These are phyloP conservation scores for Lepidopterella palustris DNA, from an alignment of 495 filamentous ascomycete species.

Conservation along the genomic window DNA sequence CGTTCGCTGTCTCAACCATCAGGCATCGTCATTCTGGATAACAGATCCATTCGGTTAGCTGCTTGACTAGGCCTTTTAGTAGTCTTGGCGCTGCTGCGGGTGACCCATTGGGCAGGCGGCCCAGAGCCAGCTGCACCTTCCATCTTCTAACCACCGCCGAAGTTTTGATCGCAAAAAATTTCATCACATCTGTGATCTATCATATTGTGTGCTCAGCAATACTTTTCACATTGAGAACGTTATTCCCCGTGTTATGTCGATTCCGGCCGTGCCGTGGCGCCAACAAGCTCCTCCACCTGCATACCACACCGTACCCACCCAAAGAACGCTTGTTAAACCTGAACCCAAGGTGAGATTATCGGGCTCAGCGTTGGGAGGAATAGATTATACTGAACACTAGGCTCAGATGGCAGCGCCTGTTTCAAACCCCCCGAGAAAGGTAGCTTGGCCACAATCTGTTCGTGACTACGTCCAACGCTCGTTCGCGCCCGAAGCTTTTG, in stretches of 20 bases:
- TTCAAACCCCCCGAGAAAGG: constrained; percentile 43
- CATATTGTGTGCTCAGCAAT: background rate
- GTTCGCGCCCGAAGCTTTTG: constrained; percentile 64
- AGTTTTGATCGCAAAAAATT: no score
- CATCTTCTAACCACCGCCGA: no score
- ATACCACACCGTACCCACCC: constrained; percentile 46
- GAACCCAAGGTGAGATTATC: constrained; percentile 5
- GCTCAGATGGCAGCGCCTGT: constrained; percentile 19
- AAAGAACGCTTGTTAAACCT: constrained; percentile 36
- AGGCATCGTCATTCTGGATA: background rate
- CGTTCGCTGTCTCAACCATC: background rate
- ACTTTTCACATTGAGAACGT: background rate
- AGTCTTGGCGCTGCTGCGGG: no score
- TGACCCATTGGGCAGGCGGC: no score
- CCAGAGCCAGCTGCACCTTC: no score
- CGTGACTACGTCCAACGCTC: constrained; percentile 77
- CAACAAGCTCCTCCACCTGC: constrained; percentile 28
- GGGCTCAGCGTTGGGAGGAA: background rate
- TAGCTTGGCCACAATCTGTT: constrained; percentile 69
- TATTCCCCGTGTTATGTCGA: background rate
- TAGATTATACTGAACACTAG: background rate
- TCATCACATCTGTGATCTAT: background rate
- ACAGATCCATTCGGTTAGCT: no score
- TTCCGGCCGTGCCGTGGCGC: background rate
- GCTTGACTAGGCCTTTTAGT: no score